Conservation (phyloP, 306 rosid species). For the Potentilla sterilis region DNA sequence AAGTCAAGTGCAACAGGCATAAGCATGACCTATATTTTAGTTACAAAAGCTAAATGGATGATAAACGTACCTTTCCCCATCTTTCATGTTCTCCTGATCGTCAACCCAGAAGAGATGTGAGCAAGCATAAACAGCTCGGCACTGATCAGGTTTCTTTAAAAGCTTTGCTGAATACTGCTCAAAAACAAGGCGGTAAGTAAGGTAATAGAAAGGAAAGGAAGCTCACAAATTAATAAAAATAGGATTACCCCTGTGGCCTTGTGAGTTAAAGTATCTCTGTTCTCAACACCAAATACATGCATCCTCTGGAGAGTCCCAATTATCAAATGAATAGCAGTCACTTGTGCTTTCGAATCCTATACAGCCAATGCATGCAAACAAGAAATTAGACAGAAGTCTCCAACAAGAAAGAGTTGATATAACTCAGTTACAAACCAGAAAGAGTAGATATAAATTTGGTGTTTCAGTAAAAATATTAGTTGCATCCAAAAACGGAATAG, state of each 20-base stretch:
- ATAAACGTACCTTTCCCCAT: slow-evolving; percentile 85
- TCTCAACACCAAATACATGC: slow-evolving; percentile 97
- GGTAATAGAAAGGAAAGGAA: slow-evolving; percentile 11
- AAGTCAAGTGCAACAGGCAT: not conserved
- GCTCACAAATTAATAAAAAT: not conserved
- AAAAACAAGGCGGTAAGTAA: slow-evolving; percentile 12
- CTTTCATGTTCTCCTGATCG: slow-evolving; percentile 83
- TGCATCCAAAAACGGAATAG: not conserved
- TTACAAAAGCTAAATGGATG: slow-evolving; percentile 6
- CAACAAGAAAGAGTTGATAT: slow-evolving; percentile 4
- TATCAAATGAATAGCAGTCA: slow-evolving; percentile 91
- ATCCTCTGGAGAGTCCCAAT: slow-evolving; percentile 98
- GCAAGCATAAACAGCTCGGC: slow-evolving; percentile 92
- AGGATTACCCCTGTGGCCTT: slow-evolving; percentile 96
- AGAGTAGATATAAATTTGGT: not conserved
- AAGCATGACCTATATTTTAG: slow-evolving; percentile 7
- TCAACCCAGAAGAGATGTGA: slow-evolving; percentile 95
- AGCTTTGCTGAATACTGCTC: slow-evolving; percentile 93
- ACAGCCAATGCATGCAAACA: slow-evolving; percentile 24
- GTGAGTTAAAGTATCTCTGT: slow-evolving; percentile 98
- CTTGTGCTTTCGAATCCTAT: slow-evolving; percentile 94
- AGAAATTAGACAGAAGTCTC: not conserved
- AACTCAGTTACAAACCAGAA: not conserved
- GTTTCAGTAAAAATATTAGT: not conserved
- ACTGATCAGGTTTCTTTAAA: slow-evolving; percentile 92